Base-by-base conservation (phyloP, 2,329 filamentous ascomycete species). In the Aspergillus melleus region DNA sequence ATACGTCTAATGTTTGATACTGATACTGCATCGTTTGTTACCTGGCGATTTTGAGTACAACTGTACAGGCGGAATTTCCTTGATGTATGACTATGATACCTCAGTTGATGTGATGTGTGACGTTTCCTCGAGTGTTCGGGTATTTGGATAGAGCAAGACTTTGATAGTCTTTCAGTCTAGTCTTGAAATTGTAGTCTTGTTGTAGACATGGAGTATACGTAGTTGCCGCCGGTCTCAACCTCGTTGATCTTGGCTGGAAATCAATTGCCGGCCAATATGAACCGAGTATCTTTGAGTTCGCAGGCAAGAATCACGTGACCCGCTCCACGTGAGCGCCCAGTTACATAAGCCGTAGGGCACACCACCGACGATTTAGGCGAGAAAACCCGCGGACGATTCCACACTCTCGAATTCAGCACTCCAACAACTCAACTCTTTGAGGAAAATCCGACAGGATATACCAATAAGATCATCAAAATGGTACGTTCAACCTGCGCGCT, bases 371-470 rank as follows among this genome's bases (percentile, higher is more conserved):
- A 62, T 63, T 64, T 66, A 73, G 66, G 69, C 70, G 70, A 74
- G 69, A 63, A 64, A 60, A 59, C 58, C 55, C 55, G 63, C 66
- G 53, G 52, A 49, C 56, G 56, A 52, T 54, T 59, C 63, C 64
- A 65, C 63, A 59, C 63, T 60, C 66, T 64, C 63, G 57, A 64
- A 66, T 64, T 42, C 44, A 47, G 44, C 44, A 47, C 44, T 47
- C 44, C 44, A 47, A 24, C 59, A 44, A 62, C 54, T 54, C 62
- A 61, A 77, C 80, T 82, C 80, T 82, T 82, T 79, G 80, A 82
- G 80, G 80, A 82, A 77, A 76, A 78, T 80, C 79, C 80, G 80
- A 81, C 80, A 78, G 74, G 74, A 70, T 63, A 63, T 61, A 70
- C 70, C 53, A 61, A 67, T 59, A 63, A 69, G 63, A 62, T 51